Base-by-base conservation (phyloP, 345 rosid species). In the Eucalyptus curtisii region DNA sequence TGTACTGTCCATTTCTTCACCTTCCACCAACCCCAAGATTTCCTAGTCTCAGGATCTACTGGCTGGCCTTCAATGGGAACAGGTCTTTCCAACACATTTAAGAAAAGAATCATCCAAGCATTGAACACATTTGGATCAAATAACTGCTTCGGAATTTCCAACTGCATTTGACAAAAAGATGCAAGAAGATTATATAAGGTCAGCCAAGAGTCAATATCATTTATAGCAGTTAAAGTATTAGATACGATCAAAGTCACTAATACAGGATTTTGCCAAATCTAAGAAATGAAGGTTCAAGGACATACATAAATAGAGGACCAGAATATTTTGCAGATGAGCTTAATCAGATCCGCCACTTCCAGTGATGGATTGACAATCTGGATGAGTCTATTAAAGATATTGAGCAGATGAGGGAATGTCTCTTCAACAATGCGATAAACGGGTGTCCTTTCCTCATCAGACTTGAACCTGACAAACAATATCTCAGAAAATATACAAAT, bases 11-110 rank as follows among this genome's bases (percentile, higher is more conserved):
- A 98, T 91, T 98, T 98, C 95, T 98, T 98, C 95, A 98, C 97
- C 92, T 98, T 98, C 99, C 99, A 98, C 99, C 99, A 98, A 45
- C 99, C 99, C 99, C 99, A 98, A 66, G 98, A 94, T 92, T 97
- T 98, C 93, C 99, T 94, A 49, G 94, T 93, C 87, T 98, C 99
- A 3, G 95, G 97, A 91, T 98, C 99, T 84, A 89, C 61, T 91
- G 99, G 99, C 91, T 98, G 98, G 27, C 99, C 99, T 91, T 98
- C 99, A n/a, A 89, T 48, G n/a, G 98, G 98, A 90, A 98, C 97
- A 85, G 98, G 95, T 91, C 99, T 95, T 93, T 98, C 99, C 95
- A 96, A 91, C 91, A 96, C 90, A 90, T 87, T 98, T 91, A 97
- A 93, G 95, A 98, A 97, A 89, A 97, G 96, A 88, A 92, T 87